Evolutionary conservation across 805 yeast genomes (phyloP).

Genomic region (Torulaspora franciscae): DNA sequence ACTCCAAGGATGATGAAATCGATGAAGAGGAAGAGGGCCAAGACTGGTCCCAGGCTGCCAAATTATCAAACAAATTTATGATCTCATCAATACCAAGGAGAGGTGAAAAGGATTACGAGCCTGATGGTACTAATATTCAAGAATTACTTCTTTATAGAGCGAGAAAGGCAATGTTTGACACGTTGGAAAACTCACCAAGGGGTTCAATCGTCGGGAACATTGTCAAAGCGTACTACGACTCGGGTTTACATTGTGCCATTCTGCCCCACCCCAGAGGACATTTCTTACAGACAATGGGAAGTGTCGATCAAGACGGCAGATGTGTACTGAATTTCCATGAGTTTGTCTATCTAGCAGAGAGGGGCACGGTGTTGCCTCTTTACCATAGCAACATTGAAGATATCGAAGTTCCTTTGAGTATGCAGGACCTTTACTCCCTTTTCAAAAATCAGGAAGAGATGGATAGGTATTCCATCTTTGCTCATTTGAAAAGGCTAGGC

Average conservation of each 20-base stretch:
- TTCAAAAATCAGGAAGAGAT: slow-evolving; percentile 41
- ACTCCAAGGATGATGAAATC: slow-evolving; percentile 15
- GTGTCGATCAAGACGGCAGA: slow-evolving; percentile 44
- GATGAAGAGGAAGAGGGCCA: slow-evolving; percentile 45
- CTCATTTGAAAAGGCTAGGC: slow-evolving; percentile 72
- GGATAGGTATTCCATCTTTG: slow-evolving; percentile 61
- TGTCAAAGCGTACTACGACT: slow-evolving; percentile 48
- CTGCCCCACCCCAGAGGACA: slow-evolving; percentile 61
- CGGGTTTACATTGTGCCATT: slow-evolving; percentile 34
- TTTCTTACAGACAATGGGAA: slow-evolving; percentile 69
- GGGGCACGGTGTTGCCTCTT: slow-evolving; percentile 60
- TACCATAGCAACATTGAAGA: slow-evolving; percentile 22
- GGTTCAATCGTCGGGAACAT: slow-evolving; percentile 46
- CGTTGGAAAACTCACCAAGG: slow-evolving; percentile 47
- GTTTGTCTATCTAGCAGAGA: slow-evolving; percentile 67
- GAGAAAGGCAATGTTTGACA: slow-evolving; percentile 66
- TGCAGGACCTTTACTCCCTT: slow-evolving; percentile 60
- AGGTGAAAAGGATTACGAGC: slow-evolving; percentile 84
- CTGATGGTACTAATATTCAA: slow-evolving; percentile 65
- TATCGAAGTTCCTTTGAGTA: slow-evolving; percentile 42
- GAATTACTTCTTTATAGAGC: slow-evolving; percentile 45
- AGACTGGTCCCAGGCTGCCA: slow-evolving; percentile 48
- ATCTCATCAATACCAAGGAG: slow-evolving; percentile 48
- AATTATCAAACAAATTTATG: slow-evolving; percentile 22
- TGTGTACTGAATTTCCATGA: slow-evolving; percentile 62